Evolutionary conservation across 371 early-diverging fungal species (phyloP).

Genomic region (Basidiobolus heterosporus): DNA sequence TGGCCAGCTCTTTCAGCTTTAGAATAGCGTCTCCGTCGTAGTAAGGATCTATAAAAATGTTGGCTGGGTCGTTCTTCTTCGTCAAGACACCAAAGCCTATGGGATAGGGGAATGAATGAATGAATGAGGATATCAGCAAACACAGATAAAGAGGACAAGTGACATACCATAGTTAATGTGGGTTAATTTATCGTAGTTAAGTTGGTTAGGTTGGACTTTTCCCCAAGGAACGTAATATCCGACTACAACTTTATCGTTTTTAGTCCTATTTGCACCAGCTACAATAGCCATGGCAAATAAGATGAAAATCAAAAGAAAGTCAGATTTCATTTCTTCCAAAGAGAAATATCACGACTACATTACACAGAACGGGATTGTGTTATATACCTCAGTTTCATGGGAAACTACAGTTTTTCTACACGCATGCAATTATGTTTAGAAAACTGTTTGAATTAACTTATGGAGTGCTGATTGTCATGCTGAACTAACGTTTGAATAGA

Average conservation of each 20-base stretch:
- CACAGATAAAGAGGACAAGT: constrained; percentile 5
- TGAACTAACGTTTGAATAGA: no score
- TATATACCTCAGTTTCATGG: no score
- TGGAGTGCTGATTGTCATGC: no score
- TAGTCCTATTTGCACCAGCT: background rate
- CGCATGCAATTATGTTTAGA: no score
- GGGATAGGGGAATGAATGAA: background rate
- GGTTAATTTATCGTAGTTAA: constrained; percentile 29
- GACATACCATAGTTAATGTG: constrained; percentile 41
- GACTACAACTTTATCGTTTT: constrained; percentile 10
- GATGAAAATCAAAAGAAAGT: no score
- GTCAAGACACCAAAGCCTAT: constrained; percentile 8
- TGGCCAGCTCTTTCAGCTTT: constrained; percentile 24
- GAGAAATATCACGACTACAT: no score
- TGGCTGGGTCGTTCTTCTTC: constrained; percentile 9
- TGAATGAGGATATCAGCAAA: background rate
- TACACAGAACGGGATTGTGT: no score
- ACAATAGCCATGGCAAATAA: no score
- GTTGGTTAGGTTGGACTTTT: constrained; percentile 26
- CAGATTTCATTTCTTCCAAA: no score
- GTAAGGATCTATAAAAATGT: constrained; percentile 11
- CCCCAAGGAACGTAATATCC: constrained; percentile 44
- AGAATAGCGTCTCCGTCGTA: constrained; percentile 17
- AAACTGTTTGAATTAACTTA: no score
- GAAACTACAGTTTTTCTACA: no score